Evolutionary conservation across 495 filamentous ascomycete genomes (phyloP).

Genomic region (Cryomyces minteri): DNA sequence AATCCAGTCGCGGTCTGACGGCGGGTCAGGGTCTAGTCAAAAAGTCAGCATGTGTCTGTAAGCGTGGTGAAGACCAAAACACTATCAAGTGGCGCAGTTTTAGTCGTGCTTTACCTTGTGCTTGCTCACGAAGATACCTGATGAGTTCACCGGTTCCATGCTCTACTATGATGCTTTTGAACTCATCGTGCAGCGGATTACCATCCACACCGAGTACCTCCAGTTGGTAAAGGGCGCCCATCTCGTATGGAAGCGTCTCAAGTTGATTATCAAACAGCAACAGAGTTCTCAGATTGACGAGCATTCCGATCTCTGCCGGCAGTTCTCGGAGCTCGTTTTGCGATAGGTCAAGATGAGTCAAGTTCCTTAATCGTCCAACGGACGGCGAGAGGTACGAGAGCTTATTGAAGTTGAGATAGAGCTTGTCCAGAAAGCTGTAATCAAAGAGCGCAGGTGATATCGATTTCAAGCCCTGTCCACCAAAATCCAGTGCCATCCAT

Average conservation of each 20-base stretch:
- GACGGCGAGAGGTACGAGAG: constrained; percentile 53
- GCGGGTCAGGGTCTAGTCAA: constrained; percentile 45
- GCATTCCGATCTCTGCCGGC: constrained; percentile 89
- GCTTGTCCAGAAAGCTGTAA: constrained; percentile 70
- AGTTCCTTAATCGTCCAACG: constrained; percentile 61
- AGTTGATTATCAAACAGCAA: constrained; percentile 81
- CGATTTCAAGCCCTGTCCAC: constrained; percentile 76
- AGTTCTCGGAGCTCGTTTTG: constrained; percentile 69
- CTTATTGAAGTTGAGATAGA: constrained; percentile 86
- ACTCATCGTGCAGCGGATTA: constrained; percentile 56
- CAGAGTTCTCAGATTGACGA: constrained; percentile 64
- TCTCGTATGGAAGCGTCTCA: constrained; percentile 58
- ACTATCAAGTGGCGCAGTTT: background rate
- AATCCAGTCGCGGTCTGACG: constrained; percentile 52
- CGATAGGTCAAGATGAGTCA: constrained; percentile 71
- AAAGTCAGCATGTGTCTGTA: background rate
- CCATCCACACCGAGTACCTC: constrained; percentile 85
- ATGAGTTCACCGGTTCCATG: constrained; percentile 75
- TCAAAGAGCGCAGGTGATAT: constrained; percentile 61
- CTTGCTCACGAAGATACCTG: constrained; percentile 59
- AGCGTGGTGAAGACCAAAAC: background rate
- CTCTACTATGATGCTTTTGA: constrained; percentile 64
- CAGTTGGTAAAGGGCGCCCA: constrained; percentile 71
- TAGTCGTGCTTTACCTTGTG: constrained; percentile 41
- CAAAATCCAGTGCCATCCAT: constrained; percentile 83